Conservation (phyloP, 371 early-diverging fungal species). For the Actinomucor elegans region DNA sequence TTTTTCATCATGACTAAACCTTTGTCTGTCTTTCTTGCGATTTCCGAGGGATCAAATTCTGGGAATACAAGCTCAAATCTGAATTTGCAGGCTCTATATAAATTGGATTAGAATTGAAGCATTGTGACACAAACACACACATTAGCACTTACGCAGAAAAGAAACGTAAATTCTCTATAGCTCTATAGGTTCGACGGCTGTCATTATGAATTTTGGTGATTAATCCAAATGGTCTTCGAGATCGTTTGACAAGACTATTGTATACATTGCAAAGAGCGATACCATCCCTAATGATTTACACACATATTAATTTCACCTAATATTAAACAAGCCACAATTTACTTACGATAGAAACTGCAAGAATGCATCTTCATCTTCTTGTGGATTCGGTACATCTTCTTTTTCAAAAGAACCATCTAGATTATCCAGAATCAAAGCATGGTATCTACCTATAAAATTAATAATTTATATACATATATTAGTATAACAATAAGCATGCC, state of each 20-base stretch:
- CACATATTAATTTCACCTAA: too few species aligned
- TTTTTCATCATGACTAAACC: conserved; percentile 38
- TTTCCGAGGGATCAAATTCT: conserved; percentile 55
- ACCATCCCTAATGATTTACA: conserved; percentile 55
- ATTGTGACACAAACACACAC: neutral
- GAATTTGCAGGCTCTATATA: conserved; percentile 59
- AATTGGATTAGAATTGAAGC: neutral
- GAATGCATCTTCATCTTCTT: conserved; percentile 46
- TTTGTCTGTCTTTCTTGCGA: conserved; percentile 53
- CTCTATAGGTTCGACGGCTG: conserved; percentile 62
- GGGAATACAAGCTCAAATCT: conserved; percentile 55
- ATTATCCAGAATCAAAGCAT: conserved; percentile 41
- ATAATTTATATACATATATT: neutral
- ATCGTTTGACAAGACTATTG: conserved; percentile 56
- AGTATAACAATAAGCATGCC: neutral
- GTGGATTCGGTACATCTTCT: conserved; percentile 38
- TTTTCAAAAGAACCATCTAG: conserved; percentile 17
- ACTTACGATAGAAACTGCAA: conserved; percentile 42
- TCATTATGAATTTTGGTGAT: conserved; percentile 61
- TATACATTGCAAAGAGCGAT: conserved; percentile 55
- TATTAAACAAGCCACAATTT: conserved; percentile 4
- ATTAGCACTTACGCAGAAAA: conserved; percentile 56
- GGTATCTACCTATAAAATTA: conserved; percentile 32
- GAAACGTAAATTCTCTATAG: conserved; percentile 63
- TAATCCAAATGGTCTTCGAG: conserved; percentile 61